Evolutionary conservation across 116 monocot species (phyloP), one percentile per base, ranked within the genome.

Genomic region (Iris pallida): DNA sequence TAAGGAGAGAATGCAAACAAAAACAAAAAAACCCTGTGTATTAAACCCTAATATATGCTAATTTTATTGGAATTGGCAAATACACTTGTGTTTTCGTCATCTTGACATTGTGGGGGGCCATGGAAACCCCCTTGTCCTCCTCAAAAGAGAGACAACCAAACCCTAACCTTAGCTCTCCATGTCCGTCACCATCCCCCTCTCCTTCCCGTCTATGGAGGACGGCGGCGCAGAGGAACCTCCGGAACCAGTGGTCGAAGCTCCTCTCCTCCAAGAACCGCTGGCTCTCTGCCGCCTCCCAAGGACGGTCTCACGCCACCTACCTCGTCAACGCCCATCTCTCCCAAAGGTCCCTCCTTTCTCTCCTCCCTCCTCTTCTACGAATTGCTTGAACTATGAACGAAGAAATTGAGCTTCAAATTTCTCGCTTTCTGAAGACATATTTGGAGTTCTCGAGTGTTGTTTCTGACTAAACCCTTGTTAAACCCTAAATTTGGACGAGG

Each of bases 231-330:
- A 53, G 76, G 43, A 95, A 95, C 79, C 30, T 95, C 19, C 68
- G 76, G 72, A 91, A 95, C 73, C 88, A 89, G 61, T 95, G 88
- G 91, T 88, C 88, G 42, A 75, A 78, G 52, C 73, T 95, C 12
- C 53, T 69, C 47, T 55, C 72, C 4, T 6, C 62, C 41, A 86
- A 75, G 76, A 52, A 74, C 12, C 75, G 68, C 8, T 89, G 86
- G 84, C 8, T 64, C 19, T 64, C 89, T 0, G 76, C 80, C 6
- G 53, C 86, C 5, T 73, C 75, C 7, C 73, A 84, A 43, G 88
- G 90, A 43, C 79, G 84, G 20, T 69, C 80, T 1, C 82, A 71
- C 53, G 85, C 95, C 42, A 86, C 91, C 16, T 61, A 58, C 3
- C 72, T 96, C 54, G 89, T 91, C 43, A 96, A 96, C 57, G 74